Percentiles rank a stretch among this genome's conserved stretches.
phyloP scores from a whole-genome alignment of 2,329 filamentous ascomycete genomes.

The Colletotrichum horii region DNA sequence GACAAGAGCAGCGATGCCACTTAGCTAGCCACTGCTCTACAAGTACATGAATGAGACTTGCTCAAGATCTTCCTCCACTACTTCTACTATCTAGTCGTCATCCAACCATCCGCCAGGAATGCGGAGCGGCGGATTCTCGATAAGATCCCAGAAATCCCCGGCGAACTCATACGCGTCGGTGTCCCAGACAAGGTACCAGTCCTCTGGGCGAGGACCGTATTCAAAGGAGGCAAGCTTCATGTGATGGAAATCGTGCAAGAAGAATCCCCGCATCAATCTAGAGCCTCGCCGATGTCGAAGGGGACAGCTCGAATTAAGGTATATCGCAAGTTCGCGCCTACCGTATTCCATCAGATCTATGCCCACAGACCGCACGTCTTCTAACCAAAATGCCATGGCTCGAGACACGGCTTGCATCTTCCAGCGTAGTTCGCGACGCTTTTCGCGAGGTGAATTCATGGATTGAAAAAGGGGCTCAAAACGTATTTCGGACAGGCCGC shows the following conservation, averaged over 20 bases:
- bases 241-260: too few relatives aligned
- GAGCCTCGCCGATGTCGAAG: neutral
- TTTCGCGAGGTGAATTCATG: neutral
- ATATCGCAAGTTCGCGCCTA: neutral
- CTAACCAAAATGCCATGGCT: neutral
- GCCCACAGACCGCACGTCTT: neutral
- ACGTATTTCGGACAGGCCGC: neutral
- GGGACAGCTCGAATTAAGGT: neutral
- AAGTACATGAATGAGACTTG: neutral
- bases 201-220: neutral
- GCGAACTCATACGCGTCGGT: neutral
- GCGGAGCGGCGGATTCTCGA: neutral
- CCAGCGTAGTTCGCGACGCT: neutral
- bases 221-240: neutral
- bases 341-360: neutral
- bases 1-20: neutral
- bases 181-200: neutral
- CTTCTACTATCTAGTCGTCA: neutral
- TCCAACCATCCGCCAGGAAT: neutral
- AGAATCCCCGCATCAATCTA: too few relatives aligned
- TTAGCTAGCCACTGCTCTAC: accelerated
- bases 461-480: neutral
- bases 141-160: neutral
- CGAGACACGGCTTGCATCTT: neutral
- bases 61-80: neutral